Percentiles rank a stretch among this genome's conserved stretches.
Evolutionary conservation across 1,284 basidiomycete genomes (phyloP).

Genomic region (Malassezia dermatis): DNA sequence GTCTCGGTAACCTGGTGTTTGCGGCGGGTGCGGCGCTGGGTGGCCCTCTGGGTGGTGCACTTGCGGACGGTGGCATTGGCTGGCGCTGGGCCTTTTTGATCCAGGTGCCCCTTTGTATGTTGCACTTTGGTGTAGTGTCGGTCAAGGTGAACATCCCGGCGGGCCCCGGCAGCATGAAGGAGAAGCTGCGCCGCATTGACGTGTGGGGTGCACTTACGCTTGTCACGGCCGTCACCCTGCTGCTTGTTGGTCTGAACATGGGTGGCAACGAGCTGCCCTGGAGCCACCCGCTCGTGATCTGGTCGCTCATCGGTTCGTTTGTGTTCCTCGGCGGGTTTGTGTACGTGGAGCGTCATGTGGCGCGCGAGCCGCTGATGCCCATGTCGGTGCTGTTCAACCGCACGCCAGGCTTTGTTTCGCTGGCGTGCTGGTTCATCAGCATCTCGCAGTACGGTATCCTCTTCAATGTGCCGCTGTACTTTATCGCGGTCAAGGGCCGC

Average conservation of each 20-base stretch:
- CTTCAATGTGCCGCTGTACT: constrained; percentile 49
- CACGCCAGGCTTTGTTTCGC: constrained; percentile 48
- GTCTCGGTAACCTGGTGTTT: constrained; percentile 45
- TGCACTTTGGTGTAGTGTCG: constrained; percentile 47
- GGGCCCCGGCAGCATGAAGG: constrained; percentile 46
- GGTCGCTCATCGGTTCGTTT: constrained; percentile 36
- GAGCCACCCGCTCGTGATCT: constrained; percentile 33
- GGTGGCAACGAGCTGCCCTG: constrained; percentile 43
- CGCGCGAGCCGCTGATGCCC: constrained; percentile 48
- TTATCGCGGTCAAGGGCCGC: constrained; percentile 46
- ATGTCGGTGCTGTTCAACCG: constrained; percentile 47
- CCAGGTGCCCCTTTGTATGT: constrained; percentile 47
- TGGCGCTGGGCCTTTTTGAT: constrained; percentile 46
- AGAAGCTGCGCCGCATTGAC: constrained; percentile 50
- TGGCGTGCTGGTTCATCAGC: constrained; percentile 49
- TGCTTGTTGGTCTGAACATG: constrained; percentile 47
- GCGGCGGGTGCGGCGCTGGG: constrained; percentile 48
- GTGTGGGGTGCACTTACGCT: constrained; percentile 48
- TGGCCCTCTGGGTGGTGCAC: constrained; percentile 35
- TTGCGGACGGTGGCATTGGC: constrained; percentile 34
- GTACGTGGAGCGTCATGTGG: constrained; percentile 51
- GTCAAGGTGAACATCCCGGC: constrained; percentile 49
- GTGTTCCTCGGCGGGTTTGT: constrained; percentile 56
- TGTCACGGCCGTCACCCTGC: constrained; percentile 43
- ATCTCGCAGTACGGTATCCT: constrained; percentile 49